Evolutionary conservation across 192 early-diverging fungal genomes (phyloP), one percentile per base, ranked within the genome.

Genomic region (Kickxella alabastrina): DNA sequence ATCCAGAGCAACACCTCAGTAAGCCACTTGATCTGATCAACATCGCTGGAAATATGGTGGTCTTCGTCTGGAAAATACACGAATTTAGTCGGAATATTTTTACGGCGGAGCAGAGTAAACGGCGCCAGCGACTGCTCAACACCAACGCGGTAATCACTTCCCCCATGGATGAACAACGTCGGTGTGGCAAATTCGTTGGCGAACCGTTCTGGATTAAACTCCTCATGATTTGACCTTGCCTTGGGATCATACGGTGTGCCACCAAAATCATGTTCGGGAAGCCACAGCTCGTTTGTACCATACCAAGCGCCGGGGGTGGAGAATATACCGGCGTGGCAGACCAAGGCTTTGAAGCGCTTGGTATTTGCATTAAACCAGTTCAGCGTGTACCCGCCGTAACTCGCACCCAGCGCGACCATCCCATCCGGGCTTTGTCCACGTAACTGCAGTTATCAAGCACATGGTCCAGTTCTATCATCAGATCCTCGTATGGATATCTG

Each of bases 311-410:
- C 58, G 13, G 71, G 43, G 7, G 80, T 77, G 18, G 72, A 71
- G 65, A 89, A 89, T 44, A 85, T 77, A 48, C 89, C 89, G 58
- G 87, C 89, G 50, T 90, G 86, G 52, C 79, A 84, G 22, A 89
- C 86, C 38, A 87, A 57, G 18, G 67, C 71, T 37, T 68, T 66
- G 67, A 91, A 91, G 18, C 82, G 65, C 12, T 75, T 42, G 6
- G 82, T 86, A 55, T 90, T 83, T 7, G 80, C 82, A 52, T 91
- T 91, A 53, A 91, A 70, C 87, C 88, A 91, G 72, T 91, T 91
- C 43, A 87, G 75, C 89, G 87, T 87, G 55, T 81, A 89, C 10
- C 86, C 89, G 58, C 89, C 89, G 65, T 90, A 91, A 6, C 79
- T 82, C 1, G 85, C 88, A 36, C 89, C 89, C 24, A 90, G 56